These are phyloP conservation scores for Harringtonia aguacate DNA, from an alignment of 2,329 filamentous ascomycete species.

Conservation along the genomic window DNA sequence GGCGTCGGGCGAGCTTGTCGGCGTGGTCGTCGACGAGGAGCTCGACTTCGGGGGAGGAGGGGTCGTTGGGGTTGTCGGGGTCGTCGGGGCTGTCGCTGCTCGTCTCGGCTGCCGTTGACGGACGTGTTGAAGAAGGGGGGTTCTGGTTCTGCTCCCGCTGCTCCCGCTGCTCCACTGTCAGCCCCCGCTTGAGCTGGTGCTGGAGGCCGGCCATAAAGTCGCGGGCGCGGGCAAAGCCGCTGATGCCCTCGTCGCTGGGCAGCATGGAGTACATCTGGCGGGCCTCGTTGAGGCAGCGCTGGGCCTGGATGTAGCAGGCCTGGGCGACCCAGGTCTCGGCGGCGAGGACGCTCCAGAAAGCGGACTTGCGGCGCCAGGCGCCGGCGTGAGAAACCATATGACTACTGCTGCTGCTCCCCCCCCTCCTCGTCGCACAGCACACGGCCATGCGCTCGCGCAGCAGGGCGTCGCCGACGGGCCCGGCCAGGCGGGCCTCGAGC, in stretches of 20 bases:
- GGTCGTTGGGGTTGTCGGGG: slow-evolving; percentile 11
- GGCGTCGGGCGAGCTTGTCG: slow-evolving; percentile 42
- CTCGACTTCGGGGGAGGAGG: slow-evolving; percentile 21
- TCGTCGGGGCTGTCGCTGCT: slow-evolving; percentile 5
- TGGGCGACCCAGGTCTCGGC: slow-evolving; percentile 76
- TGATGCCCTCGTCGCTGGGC: slow-evolving; percentile 38
- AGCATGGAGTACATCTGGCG: slow-evolving; percentile 41
- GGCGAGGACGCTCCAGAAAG: slow-evolving; percentile 76
- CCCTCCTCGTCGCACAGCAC: slow-evolving; percentile 74
- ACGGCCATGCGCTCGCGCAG: slow-evolving; percentile 77
- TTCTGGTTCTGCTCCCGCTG: not conserved
- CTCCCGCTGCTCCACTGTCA: slow-evolving; percentile 20
- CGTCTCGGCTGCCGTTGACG: not conserved
- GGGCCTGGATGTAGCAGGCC: slow-evolving; percentile 67
- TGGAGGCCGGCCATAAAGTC: slow-evolving; percentile 42
- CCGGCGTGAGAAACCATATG: slow-evolving; percentile 66
- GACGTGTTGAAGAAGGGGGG: too few relatives aligned
- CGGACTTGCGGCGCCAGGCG: slow-evolving; percentile 69
- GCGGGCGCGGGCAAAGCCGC: slow-evolving; percentile 38
- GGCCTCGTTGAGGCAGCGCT: slow-evolving; percentile 65
- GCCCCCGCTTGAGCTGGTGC: slow-evolving; percentile 34
- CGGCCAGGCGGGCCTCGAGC: slow-evolving; percentile 66
- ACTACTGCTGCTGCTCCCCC: too few relatives aligned
- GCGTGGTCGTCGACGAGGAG: slow-evolving; percentile 37
- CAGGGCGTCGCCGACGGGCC: slow-evolving; percentile 66